Conservation (phyloP, 331 rosid species). For the Spiraea crenata region DNA sequence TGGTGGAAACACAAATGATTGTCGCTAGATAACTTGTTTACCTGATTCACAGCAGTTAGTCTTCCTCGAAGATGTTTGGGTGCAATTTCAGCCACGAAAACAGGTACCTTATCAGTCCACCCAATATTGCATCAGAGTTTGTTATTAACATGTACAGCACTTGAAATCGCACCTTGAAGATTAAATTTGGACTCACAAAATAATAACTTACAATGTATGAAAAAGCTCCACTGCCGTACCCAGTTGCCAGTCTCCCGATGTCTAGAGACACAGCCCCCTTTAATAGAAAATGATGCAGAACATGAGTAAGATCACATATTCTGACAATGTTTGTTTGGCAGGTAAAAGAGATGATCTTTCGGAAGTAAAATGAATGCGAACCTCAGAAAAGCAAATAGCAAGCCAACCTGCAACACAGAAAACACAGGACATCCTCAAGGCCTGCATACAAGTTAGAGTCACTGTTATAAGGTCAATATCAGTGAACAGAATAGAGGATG, state of each 20-base stretch:
- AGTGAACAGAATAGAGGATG: conserved; percentile 3
- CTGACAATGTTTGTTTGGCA: neutral
- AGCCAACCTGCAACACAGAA: conserved; percentile 83
- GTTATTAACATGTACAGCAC: neutral
- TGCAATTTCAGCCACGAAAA: conserved; percentile 88
- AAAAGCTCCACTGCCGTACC: conserved; percentile 95
- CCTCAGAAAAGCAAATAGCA: conserved; percentile 75
- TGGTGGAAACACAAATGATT: neutral
- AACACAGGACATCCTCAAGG: conserved; percentile 75
- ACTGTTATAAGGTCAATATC: conserved; percentile 11
- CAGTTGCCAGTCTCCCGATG: conserved; percentile 86
- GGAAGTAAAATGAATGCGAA: conserved; percentile 22
- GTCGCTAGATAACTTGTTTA: conserved; percentile 13
- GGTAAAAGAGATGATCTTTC: conserved; percentile 9
- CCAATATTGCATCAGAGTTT: conserved; percentile 9
- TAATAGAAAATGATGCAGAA: conserved; percentile 18
- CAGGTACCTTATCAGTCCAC: conserved; percentile 56
- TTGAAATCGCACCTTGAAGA: neutral
- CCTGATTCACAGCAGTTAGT: conserved; percentile 85
- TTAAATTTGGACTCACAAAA: neutral
- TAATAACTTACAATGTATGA: conserved; percentile 66
- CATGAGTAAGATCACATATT: conserved; percentile 3
- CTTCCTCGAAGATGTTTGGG: conserved; percentile 88
- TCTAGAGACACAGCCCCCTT: conserved; percentile 66
- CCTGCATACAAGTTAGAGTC: conserved; percentile 46